A percentile compares a stretch with the other conserved stretches of the same genome.
Evolutionary conservation across 1,284 basidiomycete genomes (phyloP).

Genomic region (Trametes hirsuta): DNA sequence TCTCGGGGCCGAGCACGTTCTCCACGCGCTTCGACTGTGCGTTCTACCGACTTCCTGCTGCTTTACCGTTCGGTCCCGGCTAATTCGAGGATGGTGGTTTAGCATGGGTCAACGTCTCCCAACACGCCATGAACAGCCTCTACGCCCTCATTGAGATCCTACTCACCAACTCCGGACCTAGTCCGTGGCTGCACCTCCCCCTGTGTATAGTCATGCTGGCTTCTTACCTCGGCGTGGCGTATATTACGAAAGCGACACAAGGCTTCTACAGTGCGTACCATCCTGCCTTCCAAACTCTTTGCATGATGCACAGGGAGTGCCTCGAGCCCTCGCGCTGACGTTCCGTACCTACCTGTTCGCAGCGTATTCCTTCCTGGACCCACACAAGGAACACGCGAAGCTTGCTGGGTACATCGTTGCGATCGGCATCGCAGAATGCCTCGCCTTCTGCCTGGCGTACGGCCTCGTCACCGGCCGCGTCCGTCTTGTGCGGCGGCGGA

Average conservation of each 20-base stretch:
- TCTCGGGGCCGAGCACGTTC: conserved; percentile 50
- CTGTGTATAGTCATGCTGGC: conserved; percentile 53
- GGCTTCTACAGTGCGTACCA: conserved; percentile 61
- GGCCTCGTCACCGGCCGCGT: conserved; percentile 22
- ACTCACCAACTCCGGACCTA: conserved; percentile 52
- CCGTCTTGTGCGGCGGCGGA: conserved; percentile 12
- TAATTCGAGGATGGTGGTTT: not conserved
- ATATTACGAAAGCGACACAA: conserved; percentile 61
- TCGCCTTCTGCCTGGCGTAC: conserved; percentile 31
- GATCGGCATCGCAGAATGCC: conserved; percentile 27
- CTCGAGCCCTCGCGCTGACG: not conserved
- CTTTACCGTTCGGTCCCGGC: not conserved
- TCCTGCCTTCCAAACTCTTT: not conserved
- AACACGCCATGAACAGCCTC: conserved; percentile 62
- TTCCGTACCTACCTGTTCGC: not conserved
- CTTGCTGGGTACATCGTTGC: conserved; percentile 50
- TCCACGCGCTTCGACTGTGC: conserved; percentile 40
- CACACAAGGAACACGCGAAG: conserved; percentile 33
- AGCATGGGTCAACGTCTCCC: conserved; percentile 64
- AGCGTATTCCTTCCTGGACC: conserved; percentile 55
- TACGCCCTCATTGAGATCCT: conserved; percentile 64
- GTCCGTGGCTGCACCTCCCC: conserved; percentile 55
- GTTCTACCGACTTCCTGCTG: conserved; percentile 19
- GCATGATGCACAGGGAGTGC: too few relatives aligned
- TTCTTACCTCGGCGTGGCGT: conserved; percentile 66